phyloP scores from a whole-genome alignment of 2,329 filamentous ascomycete genomes.

The Sporothrix inflata region DNA sequence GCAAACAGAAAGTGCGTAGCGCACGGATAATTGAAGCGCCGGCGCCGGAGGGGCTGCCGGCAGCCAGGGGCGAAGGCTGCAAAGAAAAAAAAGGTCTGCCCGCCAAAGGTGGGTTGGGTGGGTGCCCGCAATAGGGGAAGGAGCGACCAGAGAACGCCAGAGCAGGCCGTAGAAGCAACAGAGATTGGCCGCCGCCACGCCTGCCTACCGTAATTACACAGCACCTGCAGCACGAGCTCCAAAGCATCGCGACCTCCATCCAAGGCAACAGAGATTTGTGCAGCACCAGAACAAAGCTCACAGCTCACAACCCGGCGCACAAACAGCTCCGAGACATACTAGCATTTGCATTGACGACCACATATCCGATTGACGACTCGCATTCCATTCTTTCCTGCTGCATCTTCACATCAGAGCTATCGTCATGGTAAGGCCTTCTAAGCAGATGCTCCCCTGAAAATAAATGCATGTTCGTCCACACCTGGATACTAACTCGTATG shows the following conservation, averaged over 20 bases:
- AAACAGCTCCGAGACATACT: not conserved
- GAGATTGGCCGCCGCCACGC: not conserved
- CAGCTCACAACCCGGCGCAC: not conserved
- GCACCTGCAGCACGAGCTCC: not conserved
- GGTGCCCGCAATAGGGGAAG: conserved; percentile 17
- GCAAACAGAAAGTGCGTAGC: conserved; percentile 19
- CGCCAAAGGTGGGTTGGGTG: not conserved
- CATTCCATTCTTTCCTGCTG: not conserved
- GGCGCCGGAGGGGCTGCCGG: conserved; percentile 14
- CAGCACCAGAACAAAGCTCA: conserved; percentile 8
- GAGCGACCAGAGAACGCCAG: not conserved
- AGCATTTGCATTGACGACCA: not conserved
- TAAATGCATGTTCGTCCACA: not conserved
- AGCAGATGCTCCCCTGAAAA: not conserved
- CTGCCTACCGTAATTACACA: conserved; percentile 17
- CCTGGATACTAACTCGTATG: not conserved
- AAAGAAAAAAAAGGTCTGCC: conserved; percentile 22
- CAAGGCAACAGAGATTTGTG: conserved; percentile 17
- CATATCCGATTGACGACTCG: conserved; percentile 1
- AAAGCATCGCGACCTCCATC: conserved; percentile 14
- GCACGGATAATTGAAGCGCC: conserved; percentile 18
- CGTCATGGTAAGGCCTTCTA: conserved; percentile 9
- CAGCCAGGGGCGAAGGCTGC: conserved; percentile 9
- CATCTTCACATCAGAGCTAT: conserved; percentile 1
- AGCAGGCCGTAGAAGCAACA: conserved; percentile 20